Conservation (phyloP, 805 yeast species). For the Cyberlindnera petersonii region DNA sequence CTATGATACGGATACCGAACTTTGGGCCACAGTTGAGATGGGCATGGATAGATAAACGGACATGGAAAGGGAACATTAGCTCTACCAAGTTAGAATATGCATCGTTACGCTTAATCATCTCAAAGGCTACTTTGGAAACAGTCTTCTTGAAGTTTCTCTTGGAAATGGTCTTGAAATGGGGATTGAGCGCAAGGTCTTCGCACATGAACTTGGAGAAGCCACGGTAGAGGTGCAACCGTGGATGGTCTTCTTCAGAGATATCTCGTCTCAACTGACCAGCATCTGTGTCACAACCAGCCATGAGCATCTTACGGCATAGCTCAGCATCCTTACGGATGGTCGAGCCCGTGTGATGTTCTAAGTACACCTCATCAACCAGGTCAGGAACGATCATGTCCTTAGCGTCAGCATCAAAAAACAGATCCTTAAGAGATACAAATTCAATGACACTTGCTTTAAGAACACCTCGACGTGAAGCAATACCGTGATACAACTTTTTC, state of each 20-base stretch:
- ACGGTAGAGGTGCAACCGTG: constrained; percentile 48
- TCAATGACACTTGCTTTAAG: constrained; percentile 32
- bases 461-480: constrained; percentile 25
- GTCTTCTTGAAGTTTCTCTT: constrained; percentile 43
- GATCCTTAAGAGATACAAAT: constrained; percentile 39
- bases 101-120: constrained; percentile 62
- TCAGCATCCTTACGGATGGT: constrained; percentile 36
- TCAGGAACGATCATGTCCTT: constrained; percentile 26
- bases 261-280: constrained; percentile 65
- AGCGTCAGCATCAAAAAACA: constrained; percentile 33
- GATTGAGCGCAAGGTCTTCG: constrained; percentile 47
- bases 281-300: constrained; percentile 44
- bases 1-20: constrained; percentile 50
- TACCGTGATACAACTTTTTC: constrained; percentile 36
- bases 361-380: constrained; percentile 29
- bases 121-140: constrained; percentile 53
- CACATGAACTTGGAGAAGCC: constrained; percentile 59
- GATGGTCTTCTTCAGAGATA: constrained; percentile 50
- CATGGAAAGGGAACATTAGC: constrained; percentile 53
- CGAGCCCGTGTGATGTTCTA: constrained; percentile 37
- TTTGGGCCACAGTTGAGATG: constrained; percentile 58
- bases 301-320: constrained; percentile 36
- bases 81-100: constrained; percentile 63
- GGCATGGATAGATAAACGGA: constrained; percentile 59
- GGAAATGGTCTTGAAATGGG: constrained; percentile 36